A percentile compares a stretch with the other conserved stretches of the same genome.
Evolutionary conservation across 148 eudicot species (phyloP).

Genomic region (Rhododendron molle): DNA sequence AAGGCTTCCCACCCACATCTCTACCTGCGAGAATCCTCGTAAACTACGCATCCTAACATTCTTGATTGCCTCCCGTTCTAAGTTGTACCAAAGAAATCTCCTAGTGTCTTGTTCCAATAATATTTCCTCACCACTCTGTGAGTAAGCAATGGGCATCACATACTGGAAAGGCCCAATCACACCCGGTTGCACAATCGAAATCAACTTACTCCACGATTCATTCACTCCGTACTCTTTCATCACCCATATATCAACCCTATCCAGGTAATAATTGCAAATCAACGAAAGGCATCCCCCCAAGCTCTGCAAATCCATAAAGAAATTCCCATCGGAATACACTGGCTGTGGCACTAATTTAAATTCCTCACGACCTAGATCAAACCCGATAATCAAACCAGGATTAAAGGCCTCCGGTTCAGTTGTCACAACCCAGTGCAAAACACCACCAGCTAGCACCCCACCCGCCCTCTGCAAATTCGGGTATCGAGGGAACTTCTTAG

Average conservation of each 20-base stretch:
- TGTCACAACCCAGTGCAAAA: conserved; percentile 46
- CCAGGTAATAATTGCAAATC: conserved; percentile 10
- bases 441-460: conserved; percentile 27
- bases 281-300: conserved; percentile 28
- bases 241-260: conserved; percentile 40
- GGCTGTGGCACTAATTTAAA: conserved; percentile 26
- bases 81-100: conserved; percentile 33
- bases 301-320: conserved; percentile 11
- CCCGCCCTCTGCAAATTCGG: conserved; percentile 7
- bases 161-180: conserved; percentile 7
- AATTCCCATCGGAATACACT: not conserved
- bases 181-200: conserved; percentile 18
- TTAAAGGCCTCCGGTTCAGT: not conserved
- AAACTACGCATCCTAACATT: conserved; percentile 13
- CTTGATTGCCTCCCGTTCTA: conserved; percentile 13
- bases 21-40: conserved; percentile 1
- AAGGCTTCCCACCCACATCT: conserved; percentile 37
- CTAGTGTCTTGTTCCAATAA: conserved; percentile 26
- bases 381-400: conserved; percentile 18
- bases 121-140: conserved; percentile 29
- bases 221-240: conserved; percentile 43
- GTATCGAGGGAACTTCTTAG: conserved; percentile 27
- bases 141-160: conserved; percentile 28
- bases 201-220: conserved; percentile 42
- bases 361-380: conserved; percentile 37